These are phyloP conservation scores for Rhynchospora tenuis DNA, from an alignment of 176 grass and related monocot genomes.

Conservation along the genomic window DNA sequence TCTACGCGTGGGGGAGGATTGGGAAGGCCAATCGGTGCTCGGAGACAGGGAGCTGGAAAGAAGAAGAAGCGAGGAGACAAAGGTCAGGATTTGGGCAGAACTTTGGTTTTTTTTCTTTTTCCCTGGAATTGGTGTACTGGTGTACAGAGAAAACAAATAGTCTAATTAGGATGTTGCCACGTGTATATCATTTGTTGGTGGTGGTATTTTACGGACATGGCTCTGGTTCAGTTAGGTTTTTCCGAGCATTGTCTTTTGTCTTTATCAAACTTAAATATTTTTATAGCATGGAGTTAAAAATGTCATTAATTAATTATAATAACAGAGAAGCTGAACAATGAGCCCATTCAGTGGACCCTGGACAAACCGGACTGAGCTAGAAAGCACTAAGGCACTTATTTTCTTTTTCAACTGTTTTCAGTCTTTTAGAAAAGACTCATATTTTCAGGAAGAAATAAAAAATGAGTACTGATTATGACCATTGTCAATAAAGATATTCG, in stretches of 20 bases:
- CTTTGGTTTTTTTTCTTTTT: too few species aligned
- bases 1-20: background rate
- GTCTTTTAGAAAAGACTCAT: background rate
- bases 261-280: background rate
- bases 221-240: background rate
- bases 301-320: background rate
- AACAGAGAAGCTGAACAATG: background rate
- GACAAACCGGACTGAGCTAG: background rate
- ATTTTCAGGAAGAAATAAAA: background rate
- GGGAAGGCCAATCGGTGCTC: background rate
- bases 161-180: too few species aligned
- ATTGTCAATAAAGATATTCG: background rate
- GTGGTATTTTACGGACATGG: background rate
- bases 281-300: background rate
- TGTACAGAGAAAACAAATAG: too few species aligned
- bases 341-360: too few species aligned
- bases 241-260: background rate
- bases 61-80: background rate
- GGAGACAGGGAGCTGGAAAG: background rate
- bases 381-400: background rate
- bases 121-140: too few species aligned
- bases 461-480: background rate
- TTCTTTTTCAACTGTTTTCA: background rate
- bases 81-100: background rate
- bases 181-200: background rate